A percentile compares a stretch with the other conserved stretches of the same genome.
Evolutionary conservation across 2,329 filamentous ascomycete genomes (phyloP).

Genomic region (Rhexocercosporidium sp.): DNA sequence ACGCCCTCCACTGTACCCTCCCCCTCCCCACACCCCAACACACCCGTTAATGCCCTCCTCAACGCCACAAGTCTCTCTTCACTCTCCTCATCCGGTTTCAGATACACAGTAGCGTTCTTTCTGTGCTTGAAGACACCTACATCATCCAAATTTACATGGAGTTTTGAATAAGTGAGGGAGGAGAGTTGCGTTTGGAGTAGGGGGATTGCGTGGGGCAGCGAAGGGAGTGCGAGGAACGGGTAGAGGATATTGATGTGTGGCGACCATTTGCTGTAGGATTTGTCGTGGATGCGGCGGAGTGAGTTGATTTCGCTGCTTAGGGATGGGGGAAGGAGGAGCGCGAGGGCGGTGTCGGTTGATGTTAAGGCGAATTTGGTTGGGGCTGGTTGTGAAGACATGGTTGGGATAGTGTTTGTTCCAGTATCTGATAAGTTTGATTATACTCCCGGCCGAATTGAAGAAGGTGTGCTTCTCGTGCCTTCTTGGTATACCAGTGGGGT

Average conservation of each 20-base stretch:
- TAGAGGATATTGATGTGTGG: constrained; percentile 71
- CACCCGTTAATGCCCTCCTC: constrained; percentile 16
- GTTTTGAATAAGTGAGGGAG: constrained; percentile 42
- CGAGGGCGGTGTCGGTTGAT: constrained; percentile 62
- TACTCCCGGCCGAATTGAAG: too few species aligned
- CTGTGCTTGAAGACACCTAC: constrained; percentile 26
- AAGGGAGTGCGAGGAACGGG: constrained; percentile 61
- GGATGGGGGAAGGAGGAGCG: constrained; percentile 58
- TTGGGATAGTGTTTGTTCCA: background rate
- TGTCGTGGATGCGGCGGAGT: constrained; percentile 67
- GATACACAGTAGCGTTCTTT: constrained; percentile 30
- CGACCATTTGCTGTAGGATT: constrained; percentile 65
- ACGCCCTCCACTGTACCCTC: constrained; percentile 30
- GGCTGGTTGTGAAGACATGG: background rate
- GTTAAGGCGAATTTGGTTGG: background rate
- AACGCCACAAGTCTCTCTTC: constrained; percentile 18
- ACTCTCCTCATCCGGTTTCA: constrained; percentile 22
- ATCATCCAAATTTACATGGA: constrained; percentile 19
- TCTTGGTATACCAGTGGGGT: too few species aligned
- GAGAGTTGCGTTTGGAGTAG: constrained; percentile 48
- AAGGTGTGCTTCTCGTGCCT: too few species aligned
- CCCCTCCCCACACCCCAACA: constrained; percentile 22
- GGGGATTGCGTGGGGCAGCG: constrained; percentile 44
- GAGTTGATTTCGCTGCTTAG: constrained; percentile 56
- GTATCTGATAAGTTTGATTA: too few species aligned